Evolutionary conservation across 768 basidiomycete species (phyloP).

Genomic region (Suillus tomentosus): DNA sequence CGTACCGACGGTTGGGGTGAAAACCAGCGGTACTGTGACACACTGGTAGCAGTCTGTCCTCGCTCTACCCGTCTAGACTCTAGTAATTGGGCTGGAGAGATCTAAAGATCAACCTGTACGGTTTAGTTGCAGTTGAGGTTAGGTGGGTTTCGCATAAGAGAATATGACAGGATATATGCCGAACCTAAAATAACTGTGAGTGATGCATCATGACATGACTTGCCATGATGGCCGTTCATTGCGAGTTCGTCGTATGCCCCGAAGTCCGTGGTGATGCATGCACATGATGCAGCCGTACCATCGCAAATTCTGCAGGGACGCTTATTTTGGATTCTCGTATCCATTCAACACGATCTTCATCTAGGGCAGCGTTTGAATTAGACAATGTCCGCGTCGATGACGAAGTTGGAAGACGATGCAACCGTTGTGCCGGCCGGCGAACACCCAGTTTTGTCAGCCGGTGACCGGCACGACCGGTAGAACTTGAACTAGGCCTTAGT

Average conservation of each 20-base stretch:
- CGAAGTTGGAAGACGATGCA: neutral
- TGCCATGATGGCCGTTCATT: too few species aligned
- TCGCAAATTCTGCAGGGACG: neutral
- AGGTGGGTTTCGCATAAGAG: neutral
- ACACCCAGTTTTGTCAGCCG: neutral
- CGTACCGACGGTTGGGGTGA: neutral
- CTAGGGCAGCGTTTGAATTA: neutral
- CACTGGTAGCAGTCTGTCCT: neutral
- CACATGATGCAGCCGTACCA: neutral
- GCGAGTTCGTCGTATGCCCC: too few species aligned
- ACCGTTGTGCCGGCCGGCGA: neutral
- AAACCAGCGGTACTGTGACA: neutral
- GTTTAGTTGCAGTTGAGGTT: neutral
- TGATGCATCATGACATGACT: neutral
- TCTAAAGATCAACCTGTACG: neutral
- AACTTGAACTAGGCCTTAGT: neutral
- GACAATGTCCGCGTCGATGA: too few species aligned
- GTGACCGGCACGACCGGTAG: neutral
- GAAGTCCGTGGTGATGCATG: neutral
- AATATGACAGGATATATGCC: neutral
- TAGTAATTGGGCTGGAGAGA: neutral
- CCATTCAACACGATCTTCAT: neutral
- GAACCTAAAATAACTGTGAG: neutral
- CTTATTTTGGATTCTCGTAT: neutral
- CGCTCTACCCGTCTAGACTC: neutral